Base-by-base conservation (phyloP, 2,329 filamentous ascomycete species). In the Trichoderma arundinaceum region DNA sequence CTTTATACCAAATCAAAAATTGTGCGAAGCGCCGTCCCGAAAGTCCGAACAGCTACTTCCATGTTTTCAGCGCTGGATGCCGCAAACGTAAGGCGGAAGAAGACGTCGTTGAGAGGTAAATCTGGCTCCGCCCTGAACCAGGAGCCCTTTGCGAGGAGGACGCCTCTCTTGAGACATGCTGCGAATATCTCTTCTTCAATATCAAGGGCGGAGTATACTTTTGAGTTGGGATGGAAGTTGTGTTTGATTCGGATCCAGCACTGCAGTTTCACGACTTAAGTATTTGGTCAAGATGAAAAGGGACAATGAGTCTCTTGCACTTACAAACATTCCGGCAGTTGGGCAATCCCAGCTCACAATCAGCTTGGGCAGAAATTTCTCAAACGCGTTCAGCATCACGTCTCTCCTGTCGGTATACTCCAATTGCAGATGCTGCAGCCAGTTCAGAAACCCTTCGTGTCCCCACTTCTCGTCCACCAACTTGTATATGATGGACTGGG, bases 391-490 rank as follows among this genome's bases (percentile, higher is more conserved):
- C 5, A 97, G 81, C 66, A 99, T 86, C 32, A 87, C 84, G 74
- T 98, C 86, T 64, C 95, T 83, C 66, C 94, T 87, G 69, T 82
- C 81, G 1, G 93, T 94, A 75, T 99, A 99, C 77, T 93, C 87
- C 72, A 87, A 77, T 52, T 93, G 86, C 71, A 98, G 80, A 74
- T 92, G 85, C 74, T 95, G 91, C 69, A 99, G 80, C 95, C 95
- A 99, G 73, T 90, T 85, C 22, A 99, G 78, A 74, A 96, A 99
- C 1, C 94, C 94, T 44, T 87, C 84, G 74, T 99, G 95, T 28
- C 94, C 95, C 95, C 95, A 99, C 61, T 89, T 88, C 77, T 97
- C 92, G 69, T 99, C 95, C 1, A 99, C 83, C 19, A 99, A 83
- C 79, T 96, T 96, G 81, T 91, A 94, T 64, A 99, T 80, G 9